Percentiles rank a stretch among this genome's conserved stretches.
Evolutionary conservation across 257 asterid species (phyloP).

Genomic region (Mentha longifolia): DNA sequence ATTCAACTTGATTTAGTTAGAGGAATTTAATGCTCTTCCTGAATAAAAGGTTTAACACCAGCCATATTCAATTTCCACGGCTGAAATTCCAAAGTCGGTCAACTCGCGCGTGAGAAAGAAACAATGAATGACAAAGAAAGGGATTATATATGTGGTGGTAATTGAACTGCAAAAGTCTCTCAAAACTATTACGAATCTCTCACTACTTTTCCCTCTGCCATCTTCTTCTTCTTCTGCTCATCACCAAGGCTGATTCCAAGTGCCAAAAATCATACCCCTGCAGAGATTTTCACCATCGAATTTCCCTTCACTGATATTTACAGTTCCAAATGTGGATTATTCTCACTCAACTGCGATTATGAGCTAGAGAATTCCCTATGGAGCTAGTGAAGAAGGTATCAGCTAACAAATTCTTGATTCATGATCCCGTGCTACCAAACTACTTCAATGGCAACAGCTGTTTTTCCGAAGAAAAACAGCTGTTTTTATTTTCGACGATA

Average conservation of each 20-base stretch:
- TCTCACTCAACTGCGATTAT: constrained; percentile 29
- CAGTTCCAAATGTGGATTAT: constrained; percentile 41
- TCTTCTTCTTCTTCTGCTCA: constrained; percentile 11
- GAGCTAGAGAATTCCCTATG: not conserved
- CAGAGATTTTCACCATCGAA: constrained; percentile 28
- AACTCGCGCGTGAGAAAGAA: constrained; percentile 5
- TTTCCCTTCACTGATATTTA: constrained; percentile 36
- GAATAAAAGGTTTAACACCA: not conserved
- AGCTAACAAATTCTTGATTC: constrained; percentile 5
- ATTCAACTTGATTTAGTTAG: not conserved
- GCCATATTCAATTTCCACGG: constrained; percentile 4
- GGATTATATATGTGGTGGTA: no score
- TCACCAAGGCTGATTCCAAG: constrained; percentile 13
- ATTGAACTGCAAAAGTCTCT: no score
- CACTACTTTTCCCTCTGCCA: constrained; percentile 25
- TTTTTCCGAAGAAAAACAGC: no score
- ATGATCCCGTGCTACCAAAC: not conserved
- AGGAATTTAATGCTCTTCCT: not conserved
- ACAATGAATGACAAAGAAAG: not conserved
- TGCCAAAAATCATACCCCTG: constrained; percentile 44
- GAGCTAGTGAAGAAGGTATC: not conserved
- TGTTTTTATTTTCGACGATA: no score
- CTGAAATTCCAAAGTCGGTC: constrained; percentile 25
- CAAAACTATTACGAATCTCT: not conserved
- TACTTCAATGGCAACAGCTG: not conserved